Base-by-base conservation (phyloP, 2,329 filamentous ascomycete species). In the Chrysoporthe austroafricana region DNA sequence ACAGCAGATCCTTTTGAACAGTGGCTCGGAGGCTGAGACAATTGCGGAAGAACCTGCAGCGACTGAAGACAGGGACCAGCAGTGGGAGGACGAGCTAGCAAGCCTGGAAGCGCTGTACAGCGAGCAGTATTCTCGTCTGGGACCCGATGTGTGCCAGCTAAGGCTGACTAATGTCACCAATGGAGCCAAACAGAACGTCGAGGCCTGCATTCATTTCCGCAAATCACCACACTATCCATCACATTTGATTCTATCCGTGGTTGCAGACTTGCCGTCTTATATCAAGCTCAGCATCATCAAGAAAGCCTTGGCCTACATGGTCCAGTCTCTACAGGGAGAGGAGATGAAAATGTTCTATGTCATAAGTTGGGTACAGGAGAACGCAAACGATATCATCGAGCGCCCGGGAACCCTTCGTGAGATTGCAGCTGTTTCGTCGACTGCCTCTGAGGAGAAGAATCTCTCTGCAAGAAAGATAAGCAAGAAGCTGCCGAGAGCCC, bases 331-430 rank as follows among this genome's bases (percentile, higher is more conserved):
- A 42, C 80, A 90, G 16, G 95, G 93, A 34, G 93, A 96, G 75
- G 92, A 93, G 50, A 97, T 97, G 91, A 89, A 88, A 76, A 87
- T 97, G 14, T 98, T 94, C 78, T 92, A 92, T 71, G 85, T 97
- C 14, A 86, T 95, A 63, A 94, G 97, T 79, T 98, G 95, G 94
- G 81, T 98, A 4, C 94, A 98, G 76, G 88, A 91, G 71, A 90
- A 94, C 72, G 88, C 97, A 70, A 90, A 93, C 67, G 80, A 80
- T n/a, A 92, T 98, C 66, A 90, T 97, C 64, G 90, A 94, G 70
- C 88, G 91, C 67, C 96, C 96, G 0, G 96, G 95, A 1, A 91
- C 87, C 70, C 84, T 99, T 50, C 86, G 91, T 50, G 94, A 97
- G 66, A 93, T 98, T 50, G 92, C 94, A 0, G 88, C 92, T 14